Percentiles rank a stretch among this genome's conserved stretches.
Conservation (phyloP, 2,329 filamentous ascomycete genomes). For the Microascus cirrosus region DNA sequence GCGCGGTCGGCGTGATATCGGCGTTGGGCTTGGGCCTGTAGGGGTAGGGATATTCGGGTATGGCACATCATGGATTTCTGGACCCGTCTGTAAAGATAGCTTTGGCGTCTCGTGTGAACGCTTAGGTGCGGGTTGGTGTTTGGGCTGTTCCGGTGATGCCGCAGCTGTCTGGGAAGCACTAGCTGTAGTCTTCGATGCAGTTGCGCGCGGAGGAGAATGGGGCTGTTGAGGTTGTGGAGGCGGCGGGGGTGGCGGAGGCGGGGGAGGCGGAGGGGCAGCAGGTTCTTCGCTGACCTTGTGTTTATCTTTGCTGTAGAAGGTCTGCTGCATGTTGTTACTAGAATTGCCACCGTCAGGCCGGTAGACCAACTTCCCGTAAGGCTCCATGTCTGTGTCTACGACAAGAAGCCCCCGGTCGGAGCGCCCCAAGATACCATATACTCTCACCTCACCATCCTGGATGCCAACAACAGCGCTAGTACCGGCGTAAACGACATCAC, state of each 20-base stretch:
- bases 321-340: too few relatives aligned
- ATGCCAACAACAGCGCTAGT: constrained; percentile 63
- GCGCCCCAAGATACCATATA: constrained; percentile 61
- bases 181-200: too few relatives aligned
- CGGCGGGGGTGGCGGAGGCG: too few relatives aligned
- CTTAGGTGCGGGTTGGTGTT: too few relatives aligned
- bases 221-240: too few relatives aligned
- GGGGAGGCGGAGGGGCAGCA: too few relatives aligned
- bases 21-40: constrained; percentile 6
- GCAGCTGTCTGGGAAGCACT: too few relatives aligned
- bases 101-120: background rate
- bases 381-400: constrained; percentile 40
- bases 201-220: too few relatives aligned
- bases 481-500: constrained; percentile 57
- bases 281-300: too few relatives aligned
- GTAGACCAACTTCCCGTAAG: constrained; percentile 32
- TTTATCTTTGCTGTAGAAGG: too few relatives aligned
- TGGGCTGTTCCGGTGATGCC: too few relatives aligned
- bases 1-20: constrained; percentile 3
- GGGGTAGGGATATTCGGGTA: constrained; percentile 4
- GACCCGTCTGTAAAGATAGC: background rate
- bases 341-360: too few relatives aligned
- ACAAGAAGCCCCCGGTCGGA: constrained; percentile 57
- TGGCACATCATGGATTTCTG: background rate
- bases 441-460: constrained; percentile 49